These are phyloP conservation scores for Lodderomyces theae DNA, from an alignment of 1,139 yeast genomes.

Conservation along the genomic window DNA sequence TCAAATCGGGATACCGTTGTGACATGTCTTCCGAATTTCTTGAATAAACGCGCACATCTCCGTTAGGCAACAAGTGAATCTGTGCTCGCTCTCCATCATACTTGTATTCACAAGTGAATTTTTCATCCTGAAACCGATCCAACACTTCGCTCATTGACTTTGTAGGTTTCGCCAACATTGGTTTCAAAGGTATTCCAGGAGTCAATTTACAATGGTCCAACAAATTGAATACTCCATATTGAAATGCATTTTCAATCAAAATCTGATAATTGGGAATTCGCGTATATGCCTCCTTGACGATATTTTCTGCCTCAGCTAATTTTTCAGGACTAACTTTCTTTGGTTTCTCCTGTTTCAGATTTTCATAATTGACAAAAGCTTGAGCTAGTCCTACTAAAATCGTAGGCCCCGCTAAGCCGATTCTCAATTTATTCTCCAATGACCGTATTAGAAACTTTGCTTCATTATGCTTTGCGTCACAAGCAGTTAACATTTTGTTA, in stretches of 20 bases:
- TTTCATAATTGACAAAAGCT: conserved; percentile 68
- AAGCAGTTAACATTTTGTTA: conserved; percentile 80
- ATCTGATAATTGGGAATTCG: conserved; percentile 90
- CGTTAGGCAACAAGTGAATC: conserved; percentile 70
- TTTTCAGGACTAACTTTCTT: conserved; percentile 15
- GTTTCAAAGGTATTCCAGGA: conserved; percentile 94
- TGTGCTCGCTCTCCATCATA: conserved; percentile 99
- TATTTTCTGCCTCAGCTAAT: conserved; percentile 67
- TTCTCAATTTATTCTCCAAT: conserved; percentile 86
- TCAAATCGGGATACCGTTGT: conserved; percentile 87
- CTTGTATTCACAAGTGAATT: conserved; percentile 92
- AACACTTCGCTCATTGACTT: conserved; percentile 86
- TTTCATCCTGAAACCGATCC: conserved; percentile 80
- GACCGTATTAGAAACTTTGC: conserved; percentile 90
- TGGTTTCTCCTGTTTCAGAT: conserved; percentile 18
- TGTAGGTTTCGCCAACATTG: conserved; percentile 98
- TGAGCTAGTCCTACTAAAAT: conserved; percentile 82
- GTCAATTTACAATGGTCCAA: conserved; percentile 68
- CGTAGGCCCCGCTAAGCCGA: conserved; percentile 92
- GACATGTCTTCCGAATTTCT: conserved; percentile 98
- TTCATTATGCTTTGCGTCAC: conserved; percentile 67
- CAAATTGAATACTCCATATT: conserved; percentile 64
- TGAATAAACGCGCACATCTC: conserved; percentile 75
- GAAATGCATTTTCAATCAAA: conserved; percentile 62
- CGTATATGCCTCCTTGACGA: conserved; percentile 80